These are phyloP conservation scores for Alloteropsis semialata DNA, from an alignment of 176 grass and related monocot species.

Conservation along the genomic window DNA sequence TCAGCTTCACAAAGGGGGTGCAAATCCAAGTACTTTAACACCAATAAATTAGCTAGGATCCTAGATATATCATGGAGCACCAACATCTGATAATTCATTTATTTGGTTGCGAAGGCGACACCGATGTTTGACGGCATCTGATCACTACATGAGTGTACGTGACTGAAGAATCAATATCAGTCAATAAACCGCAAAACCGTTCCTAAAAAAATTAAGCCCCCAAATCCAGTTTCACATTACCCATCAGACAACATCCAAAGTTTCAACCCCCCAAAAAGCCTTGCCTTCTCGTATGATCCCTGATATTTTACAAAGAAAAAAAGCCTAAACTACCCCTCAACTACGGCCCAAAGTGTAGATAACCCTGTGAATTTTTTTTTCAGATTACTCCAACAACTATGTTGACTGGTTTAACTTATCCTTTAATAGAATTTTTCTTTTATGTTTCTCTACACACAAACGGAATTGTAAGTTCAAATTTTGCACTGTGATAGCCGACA, in stretches of 20 bases:
- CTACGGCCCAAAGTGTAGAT: too few species aligned
- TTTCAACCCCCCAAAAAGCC: too few species aligned
- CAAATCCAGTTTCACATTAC: neutral
- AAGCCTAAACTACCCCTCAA: too few species aligned
- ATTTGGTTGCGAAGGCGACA: neutral
- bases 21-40: neutral
- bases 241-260: neutral
- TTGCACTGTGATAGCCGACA: too few species aligned
- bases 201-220: neutral
- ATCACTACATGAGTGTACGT: neutral
- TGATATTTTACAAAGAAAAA: too few species aligned
- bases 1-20: neutral
- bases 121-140: neutral
- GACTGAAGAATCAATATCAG: neutral
- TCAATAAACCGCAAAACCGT: neutral
- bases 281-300: neutral
- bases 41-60: neutral
- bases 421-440: too few species aligned
- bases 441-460: too few species aligned
- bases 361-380: too few species aligned
- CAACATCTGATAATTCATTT: neutral
- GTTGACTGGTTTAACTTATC: too few species aligned
- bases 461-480: too few species aligned
- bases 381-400: too few species aligned
- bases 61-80: slow-evolving; percentile 5